Conservation (phyloP, 352 stramenopile genomes). For the Phytophthora fragariae region DNA sequence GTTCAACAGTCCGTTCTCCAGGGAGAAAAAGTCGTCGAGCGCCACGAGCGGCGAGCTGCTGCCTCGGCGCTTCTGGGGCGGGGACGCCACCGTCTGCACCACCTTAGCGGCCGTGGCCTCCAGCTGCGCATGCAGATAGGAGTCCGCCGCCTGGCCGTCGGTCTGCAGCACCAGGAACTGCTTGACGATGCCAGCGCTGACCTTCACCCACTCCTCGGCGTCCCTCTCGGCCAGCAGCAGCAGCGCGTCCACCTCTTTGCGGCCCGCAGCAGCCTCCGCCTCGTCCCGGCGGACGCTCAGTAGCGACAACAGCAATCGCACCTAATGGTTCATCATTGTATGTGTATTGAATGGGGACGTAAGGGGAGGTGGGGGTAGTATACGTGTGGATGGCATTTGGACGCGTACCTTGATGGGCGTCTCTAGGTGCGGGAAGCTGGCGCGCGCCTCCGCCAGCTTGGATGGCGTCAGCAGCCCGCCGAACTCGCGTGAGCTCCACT, state of each 20-base stretch:
- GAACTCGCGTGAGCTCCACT: slow-evolving; percentile 82
- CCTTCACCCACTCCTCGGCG: slow-evolving; percentile 77
- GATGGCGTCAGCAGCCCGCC: slow-evolving; percentile 65
- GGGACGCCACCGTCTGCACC: slow-evolving; percentile 44
- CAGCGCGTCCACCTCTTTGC: slow-evolving; percentile 58
- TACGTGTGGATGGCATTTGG: too few species aligned
- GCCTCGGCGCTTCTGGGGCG: slow-evolving; percentile 24
- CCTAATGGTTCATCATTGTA: slow-evolving; percentile 22
- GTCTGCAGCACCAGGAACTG: slow-evolving; percentile 69
- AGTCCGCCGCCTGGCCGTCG: slow-evolving; percentile 49
- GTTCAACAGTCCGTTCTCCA: slow-evolving; percentile 75
- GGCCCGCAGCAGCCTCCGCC: slow-evolving; percentile 43
- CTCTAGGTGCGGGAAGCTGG: slow-evolving; percentile 68
- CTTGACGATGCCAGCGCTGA: slow-evolving; percentile 68
- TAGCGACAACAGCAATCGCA: slow-evolving; percentile 71
- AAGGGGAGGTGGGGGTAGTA: too few species aligned
- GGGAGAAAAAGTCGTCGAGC: slow-evolving; percentile 68
- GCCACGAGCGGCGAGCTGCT: slow-evolving; percentile 21
- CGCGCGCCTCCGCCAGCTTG: slow-evolving; percentile 63
- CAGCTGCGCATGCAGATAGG: slow-evolving; percentile 75
- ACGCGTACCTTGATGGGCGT: slow-evolving; percentile 68
- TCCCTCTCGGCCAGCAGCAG: slow-evolving; percentile 66
- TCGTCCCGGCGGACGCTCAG: slow-evolving; percentile 68
- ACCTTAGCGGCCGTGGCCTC: slow-evolving; percentile 51
- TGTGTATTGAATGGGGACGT: too few species aligned